Base-by-base conservation (phyloP, 169 alveolate genomes). In the Perkinsus olseni region DNA sequence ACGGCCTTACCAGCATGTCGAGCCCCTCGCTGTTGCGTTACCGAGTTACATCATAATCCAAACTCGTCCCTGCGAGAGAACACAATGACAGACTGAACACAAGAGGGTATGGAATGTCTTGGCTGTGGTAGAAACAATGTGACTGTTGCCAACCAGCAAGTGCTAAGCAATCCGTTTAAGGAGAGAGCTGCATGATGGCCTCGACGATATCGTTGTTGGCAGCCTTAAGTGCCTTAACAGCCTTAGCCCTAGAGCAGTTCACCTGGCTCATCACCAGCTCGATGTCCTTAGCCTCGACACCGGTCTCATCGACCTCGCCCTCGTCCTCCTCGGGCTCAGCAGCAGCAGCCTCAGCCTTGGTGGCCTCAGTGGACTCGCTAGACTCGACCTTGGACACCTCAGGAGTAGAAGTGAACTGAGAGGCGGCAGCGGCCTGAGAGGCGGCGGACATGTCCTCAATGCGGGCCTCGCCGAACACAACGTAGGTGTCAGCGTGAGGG, bases 391-490 rank as follows among this genome's bases (percentile, higher is more conserved):
- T 62, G 17, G 82, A 62, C 31, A 62, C 82, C 82, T 62, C 82
- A 62, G 82, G 82, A 62, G 82, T 62, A 28, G 82, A 62, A 24
- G 82, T 62, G 82, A 62, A 62, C 82, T 62, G 82, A 24, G 82
- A 62, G 31, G 82, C 82, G 82, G 82, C 82, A 62, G 82, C 82
- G 82, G 82, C 82, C 82, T 62, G 82, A 62, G 82, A 62, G 82
- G 82, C 82, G 82, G 93, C 31, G 45, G 74, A 50, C 92, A 98
- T 95, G 95, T 98, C 99, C 93, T 98, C 99, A 38, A 98, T 96
- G 96, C 97, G 98, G 91, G 99, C 99, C 95, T 98, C 99, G 74
- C 99, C 99, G 97, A 98, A 98, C 92, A 98, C 96, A 92, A 98
- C 98, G 95, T 97, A 98, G 48, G 99, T 97, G 74, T 98, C 99